phyloP scores from a whole-genome alignment of 2,329 filamentous ascomycete species.

The Aspergillus melleus region DNA sequence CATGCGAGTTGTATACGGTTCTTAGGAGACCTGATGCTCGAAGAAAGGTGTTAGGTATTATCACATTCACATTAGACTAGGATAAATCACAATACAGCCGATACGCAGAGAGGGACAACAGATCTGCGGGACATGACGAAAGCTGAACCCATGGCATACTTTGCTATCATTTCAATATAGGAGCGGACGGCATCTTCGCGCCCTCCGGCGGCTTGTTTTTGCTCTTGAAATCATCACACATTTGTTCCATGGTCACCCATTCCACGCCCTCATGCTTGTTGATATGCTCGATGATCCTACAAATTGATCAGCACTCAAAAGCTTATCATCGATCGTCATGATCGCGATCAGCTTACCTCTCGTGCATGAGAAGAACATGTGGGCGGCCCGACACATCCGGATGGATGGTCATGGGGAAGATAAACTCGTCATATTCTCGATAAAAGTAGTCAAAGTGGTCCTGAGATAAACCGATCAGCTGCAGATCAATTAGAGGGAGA shows the following conservation, averaged over 20 bases:
- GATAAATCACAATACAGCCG: background rate
- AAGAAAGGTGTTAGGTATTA: background rate
- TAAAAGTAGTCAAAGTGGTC: constrained; percentile 69
- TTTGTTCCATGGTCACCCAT: constrained; percentile 62
- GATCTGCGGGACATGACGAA: background rate
- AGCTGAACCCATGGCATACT: background rate
- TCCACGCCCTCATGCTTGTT: constrained; percentile 57
- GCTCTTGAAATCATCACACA: constrained; percentile 70
- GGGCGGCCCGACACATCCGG: constrained; percentile 71
- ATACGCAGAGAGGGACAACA: background rate
- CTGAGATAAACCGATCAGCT: constrained; percentile 51
- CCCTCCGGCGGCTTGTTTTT: constrained; percentile 27
- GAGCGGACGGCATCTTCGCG: constrained; percentile 26
- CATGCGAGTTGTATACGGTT: background rate
- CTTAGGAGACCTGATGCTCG: background rate
- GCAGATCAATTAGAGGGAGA: constrained; percentile 44
- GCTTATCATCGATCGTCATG: constrained; percentile 1
- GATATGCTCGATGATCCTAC: constrained; percentile 65
- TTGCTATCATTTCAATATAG: constrained; percentile 7
- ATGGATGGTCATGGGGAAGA: constrained; percentile 76
- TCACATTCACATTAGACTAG: background rate
- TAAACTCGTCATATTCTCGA: constrained; percentile 72
- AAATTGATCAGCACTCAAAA: background rate
- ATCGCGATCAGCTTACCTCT: constrained; percentile 52
- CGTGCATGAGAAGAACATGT: constrained; percentile 72